Percentiles rank a stretch among this genome's conserved stretches.
These are phyloP conservation scores for Coriaria nepalensis DNA, from an alignment of 306 rosid genomes.

Conservation along the genomic window DNA sequence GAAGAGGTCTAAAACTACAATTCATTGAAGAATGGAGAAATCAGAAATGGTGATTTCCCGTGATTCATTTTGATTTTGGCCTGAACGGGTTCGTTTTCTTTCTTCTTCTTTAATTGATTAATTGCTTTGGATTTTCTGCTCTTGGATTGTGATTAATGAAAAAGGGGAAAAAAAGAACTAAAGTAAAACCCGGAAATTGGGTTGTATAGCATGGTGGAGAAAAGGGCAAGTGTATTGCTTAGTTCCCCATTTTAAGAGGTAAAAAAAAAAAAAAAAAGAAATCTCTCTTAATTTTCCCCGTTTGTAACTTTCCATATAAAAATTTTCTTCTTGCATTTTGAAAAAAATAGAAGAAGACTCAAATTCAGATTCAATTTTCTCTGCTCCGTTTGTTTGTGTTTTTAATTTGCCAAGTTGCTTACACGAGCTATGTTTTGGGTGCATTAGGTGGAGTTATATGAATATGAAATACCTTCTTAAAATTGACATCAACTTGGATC, in stretches of 20 bases:
- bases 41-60: neutral
- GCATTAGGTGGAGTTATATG: no score
- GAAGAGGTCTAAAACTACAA: slow-evolving; percentile 65
- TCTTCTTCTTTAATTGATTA: neutral
- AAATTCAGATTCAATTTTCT: no score
- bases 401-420: no score
- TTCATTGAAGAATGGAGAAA: slow-evolving; percentile 18
- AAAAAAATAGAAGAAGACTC: no score
- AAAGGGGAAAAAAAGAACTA: neutral
- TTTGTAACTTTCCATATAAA: no score
- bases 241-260: neutral
- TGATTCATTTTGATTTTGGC: slow-evolving; percentile 10
- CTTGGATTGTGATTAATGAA: slow-evolving; percentile 4
- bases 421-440: no score
- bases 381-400: no score
- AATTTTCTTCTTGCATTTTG: no score
- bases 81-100: slow-evolving; percentile 11
- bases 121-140: neutral
- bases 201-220: slow-evolving; percentile 23
- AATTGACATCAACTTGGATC: no score
- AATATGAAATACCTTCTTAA: no score
- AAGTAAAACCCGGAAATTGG: slow-evolving; percentile 11
- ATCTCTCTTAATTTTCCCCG: no score
- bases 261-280: no score
- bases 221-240: slow-evolving; percentile 6